Conservation (phyloP, 345 rosid species). For the Rubroshorea leprosula region DNA sequence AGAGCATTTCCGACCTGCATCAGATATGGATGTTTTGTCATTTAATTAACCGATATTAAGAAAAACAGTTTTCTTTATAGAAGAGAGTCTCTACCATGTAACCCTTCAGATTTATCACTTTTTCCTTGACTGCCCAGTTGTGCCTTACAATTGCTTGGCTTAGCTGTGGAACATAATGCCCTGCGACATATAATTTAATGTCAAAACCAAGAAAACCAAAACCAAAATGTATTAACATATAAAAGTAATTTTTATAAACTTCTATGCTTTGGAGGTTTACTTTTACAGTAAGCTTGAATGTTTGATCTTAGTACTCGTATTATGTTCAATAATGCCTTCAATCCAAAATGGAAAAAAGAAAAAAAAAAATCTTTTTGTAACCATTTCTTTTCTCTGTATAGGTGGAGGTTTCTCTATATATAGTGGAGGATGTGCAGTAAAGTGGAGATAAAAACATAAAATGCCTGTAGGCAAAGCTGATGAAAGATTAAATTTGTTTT, state of each 20-base stretch:
- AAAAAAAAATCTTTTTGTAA: not conserved
- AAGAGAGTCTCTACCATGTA: constrained; percentile 55
- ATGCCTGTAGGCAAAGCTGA: not conserved
- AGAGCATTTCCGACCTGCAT: constrained; percentile 91
- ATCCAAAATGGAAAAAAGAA: not conserved
- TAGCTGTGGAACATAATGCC: constrained; percentile 94
- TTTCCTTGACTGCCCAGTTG: constrained; percentile 39
- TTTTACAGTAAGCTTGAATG: too few relatives aligned
- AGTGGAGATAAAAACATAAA: not conserved
- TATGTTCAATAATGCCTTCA: not conserved
- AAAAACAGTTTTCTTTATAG: constrained; percentile 2
- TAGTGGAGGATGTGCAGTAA: not conserved
- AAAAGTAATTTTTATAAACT: too few relatives aligned
- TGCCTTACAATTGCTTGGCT: constrained; percentile 66
- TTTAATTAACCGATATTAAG: constrained; percentile 9
- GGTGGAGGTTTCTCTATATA: too few relatives aligned
- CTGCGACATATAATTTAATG: constrained; percentile 31
- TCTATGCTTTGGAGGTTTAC: too few relatives aligned
- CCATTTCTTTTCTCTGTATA: not conserved
- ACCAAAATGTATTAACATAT: not conserved
- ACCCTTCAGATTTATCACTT: constrained; percentile 70
- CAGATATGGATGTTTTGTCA: constrained; percentile 9
- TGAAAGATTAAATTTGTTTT: not conserved
- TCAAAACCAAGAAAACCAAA: not conserved
- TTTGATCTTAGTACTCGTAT: too few relatives aligned